These are phyloP conservation scores for Chlamydomonas incerta DNA, from an alignment of 139 green algal species.

Conservation along the genomic window DNA sequence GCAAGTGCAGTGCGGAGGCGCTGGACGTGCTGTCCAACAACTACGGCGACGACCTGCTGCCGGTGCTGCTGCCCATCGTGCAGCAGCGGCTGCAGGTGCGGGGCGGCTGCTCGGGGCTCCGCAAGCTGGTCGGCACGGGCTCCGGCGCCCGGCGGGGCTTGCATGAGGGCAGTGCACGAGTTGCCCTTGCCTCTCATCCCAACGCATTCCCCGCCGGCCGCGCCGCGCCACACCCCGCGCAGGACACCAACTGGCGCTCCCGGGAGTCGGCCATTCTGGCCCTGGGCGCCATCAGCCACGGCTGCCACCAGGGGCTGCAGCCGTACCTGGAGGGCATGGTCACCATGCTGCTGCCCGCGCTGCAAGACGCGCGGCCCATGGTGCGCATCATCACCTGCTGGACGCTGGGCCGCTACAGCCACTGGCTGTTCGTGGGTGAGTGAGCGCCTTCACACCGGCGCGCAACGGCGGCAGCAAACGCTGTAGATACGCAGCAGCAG, in stretches of 20 bases:
- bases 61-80: constrained; percentile 92
- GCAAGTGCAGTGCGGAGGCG: constrained; percentile 88
- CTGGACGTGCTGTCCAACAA: constrained; percentile 89
- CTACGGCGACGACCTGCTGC: constrained; percentile 91
- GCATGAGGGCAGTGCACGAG: too few relatives aligned
- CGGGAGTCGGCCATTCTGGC: constrained; percentile 91
- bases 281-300: constrained; percentile 91
- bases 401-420: constrained; percentile 88
- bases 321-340: constrained; percentile 85
- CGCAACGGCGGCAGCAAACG: too few relatives aligned
- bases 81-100: constrained; percentile 75
- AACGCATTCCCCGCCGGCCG: too few relatives aligned
- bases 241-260: constrained; percentile 76
- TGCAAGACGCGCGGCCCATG: constrained; percentile 84
- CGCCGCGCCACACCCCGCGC: not conserved
- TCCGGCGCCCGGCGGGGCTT: too few relatives aligned
- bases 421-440: constrained; percentile 76
- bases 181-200: too few relatives aligned
- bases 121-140: too few relatives aligned
- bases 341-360: constrained; percentile 79
- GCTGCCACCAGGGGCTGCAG: constrained; percentile 85
- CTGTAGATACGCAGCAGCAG: too few relatives aligned
- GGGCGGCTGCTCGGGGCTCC: too few relatives aligned
- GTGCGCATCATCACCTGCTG: constrained; percentile 94
- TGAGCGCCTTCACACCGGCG: not conserved